phyloP scores from a whole-genome alignment of 2,329 filamentous ascomycete genomes.

The Xylariaceae sp. region DNA sequence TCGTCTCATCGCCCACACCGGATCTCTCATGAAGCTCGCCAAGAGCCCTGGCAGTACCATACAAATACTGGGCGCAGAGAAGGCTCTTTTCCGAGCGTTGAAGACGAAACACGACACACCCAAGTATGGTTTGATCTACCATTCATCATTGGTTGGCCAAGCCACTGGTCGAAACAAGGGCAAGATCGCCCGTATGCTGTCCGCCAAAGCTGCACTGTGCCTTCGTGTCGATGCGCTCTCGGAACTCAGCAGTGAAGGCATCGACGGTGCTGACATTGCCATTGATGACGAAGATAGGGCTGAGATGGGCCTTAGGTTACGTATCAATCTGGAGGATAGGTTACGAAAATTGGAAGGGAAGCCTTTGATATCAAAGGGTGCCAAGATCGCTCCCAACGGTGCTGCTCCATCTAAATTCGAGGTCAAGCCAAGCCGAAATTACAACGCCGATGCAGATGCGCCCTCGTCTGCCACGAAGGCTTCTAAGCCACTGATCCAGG shows the following conservation, averaged over 20 bases:
- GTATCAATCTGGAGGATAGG: constrained; percentile 71
- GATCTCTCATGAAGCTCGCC: constrained; percentile 89
- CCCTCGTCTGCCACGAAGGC: constrained; percentile 46
- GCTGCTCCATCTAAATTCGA: constrained; percentile 74
- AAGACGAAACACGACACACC: constrained; percentile 99
- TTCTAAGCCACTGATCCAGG: constrained; percentile 37
- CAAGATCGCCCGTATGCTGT: constrained; percentile 95
- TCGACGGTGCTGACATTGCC: constrained; percentile 47
- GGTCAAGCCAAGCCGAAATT: constrained; percentile 87
- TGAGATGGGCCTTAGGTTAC: constrained; percentile 68
- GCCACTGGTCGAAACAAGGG: constrained; percentile 98
- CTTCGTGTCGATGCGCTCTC: constrained; percentile 87
- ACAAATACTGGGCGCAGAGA: constrained; percentile 97
- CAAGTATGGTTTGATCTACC: constrained; percentile 95
- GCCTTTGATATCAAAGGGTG: constrained; percentile 72
- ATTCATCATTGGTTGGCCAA: constrained; percentile 90
- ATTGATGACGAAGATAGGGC: constrained; percentile 86
- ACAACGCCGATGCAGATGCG: constrained; percentile 92
- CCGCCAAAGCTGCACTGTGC: constrained; percentile 89
- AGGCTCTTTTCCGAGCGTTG: constrained; percentile 94
- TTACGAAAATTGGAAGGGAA: constrained; percentile 84
- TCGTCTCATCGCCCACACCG: constrained; percentile 88
- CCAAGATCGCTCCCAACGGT: constrained; percentile 71
- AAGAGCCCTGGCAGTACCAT: constrained; percentile 95
- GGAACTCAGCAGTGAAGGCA: constrained; percentile 67